A percentile compares a stretch with the other conserved stretches of the same genome.
These are phyloP conservation scores for Talaromyces sp. DNA, from an alignment of 2,329 filamentous ascomycete species.

Conservation along the genomic window DNA sequence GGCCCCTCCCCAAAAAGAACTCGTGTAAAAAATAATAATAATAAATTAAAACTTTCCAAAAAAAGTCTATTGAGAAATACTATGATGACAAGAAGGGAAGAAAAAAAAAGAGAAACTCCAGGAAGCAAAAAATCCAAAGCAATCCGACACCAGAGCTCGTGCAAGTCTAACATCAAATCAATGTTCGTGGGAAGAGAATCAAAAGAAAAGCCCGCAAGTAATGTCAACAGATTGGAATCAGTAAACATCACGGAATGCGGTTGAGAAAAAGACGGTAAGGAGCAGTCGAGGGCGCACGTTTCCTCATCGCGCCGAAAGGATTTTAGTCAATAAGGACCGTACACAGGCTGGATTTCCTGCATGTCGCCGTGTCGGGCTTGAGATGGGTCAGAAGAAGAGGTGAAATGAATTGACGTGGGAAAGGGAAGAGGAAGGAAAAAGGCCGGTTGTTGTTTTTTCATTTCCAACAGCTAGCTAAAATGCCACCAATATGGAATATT, in stretches of 20 bases:
- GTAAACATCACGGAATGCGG: conserved; percentile 15
- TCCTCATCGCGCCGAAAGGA: conserved; percentile 7
- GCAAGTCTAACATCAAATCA: conserved; percentile 29
- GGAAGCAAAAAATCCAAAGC: conserved; percentile 14
- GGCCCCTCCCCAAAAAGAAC: background rate
- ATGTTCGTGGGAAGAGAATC: conserved; percentile 18
- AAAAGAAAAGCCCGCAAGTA: conserved; percentile 16
- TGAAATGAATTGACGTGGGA: background rate
- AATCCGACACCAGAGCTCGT: conserved; percentile 31
- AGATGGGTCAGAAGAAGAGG: conserved; percentile 4
- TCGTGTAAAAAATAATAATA: conserved; percentile 7
- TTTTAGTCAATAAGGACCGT: conserved; percentile 19
- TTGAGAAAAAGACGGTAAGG: conserved; percentile 15
- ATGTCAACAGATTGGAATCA: conserved; percentile 2
- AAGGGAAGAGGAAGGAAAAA: background rate
- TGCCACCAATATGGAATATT: background rate
- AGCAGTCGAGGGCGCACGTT: conserved; percentile 14
- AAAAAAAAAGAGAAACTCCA: conserved; percentile 11
- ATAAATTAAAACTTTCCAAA: conserved; percentile 9
- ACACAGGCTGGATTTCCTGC: conserved; percentile 39
- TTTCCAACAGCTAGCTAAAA: background rate
- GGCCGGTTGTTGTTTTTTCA: background rate
- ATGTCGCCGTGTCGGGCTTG: conserved; percentile 33
- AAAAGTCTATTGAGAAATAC: conserved; percentile 26
- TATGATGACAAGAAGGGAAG: conserved; percentile 22